Conservation (phyloP, 2,329 filamentous ascomycete species). For the Arthrobotrys pseudoclavata region DNA sequence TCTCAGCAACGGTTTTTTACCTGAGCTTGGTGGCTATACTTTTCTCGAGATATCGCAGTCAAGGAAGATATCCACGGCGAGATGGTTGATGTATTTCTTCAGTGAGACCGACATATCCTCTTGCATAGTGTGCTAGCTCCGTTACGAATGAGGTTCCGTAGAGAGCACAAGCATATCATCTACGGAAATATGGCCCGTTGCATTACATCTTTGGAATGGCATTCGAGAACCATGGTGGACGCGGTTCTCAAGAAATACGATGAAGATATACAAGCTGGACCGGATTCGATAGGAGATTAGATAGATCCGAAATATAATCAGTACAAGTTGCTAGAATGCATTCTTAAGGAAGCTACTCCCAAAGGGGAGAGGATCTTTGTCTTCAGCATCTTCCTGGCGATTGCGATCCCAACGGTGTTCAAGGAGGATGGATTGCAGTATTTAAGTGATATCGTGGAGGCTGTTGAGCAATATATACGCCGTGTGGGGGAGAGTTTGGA, state of each 20-base stretch:
- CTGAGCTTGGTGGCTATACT: no score
- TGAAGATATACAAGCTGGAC: not conserved
- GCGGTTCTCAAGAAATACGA: not conserved
- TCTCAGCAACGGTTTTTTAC: no score
- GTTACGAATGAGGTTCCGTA: conserved; percentile 1
- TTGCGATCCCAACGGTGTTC: conserved; percentile 10
- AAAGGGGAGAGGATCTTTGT: conserved; percentile 1
- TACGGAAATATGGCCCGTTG: no score
- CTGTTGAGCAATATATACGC: not conserved
- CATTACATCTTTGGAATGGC: not conserved
- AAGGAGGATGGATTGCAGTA: not conserved
- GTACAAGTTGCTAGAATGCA: not conserved
- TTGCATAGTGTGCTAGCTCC: no score
- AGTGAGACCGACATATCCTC: no score
- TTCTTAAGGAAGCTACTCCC: not conserved
- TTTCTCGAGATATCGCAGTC: no score
- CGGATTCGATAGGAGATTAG: not conserved
- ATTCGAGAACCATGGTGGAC: not conserved
- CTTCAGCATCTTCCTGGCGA: not conserved
- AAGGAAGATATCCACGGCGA: no score
- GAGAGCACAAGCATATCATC: no score
- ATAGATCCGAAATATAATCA: not conserved
- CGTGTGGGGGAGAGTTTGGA: not conserved
- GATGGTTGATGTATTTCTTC: no score
- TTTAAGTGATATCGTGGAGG: not conserved